phyloP scores from a whole-genome alignment of 2,329 filamentous ascomycete genomes.

The Orbilia javanica region DNA sequence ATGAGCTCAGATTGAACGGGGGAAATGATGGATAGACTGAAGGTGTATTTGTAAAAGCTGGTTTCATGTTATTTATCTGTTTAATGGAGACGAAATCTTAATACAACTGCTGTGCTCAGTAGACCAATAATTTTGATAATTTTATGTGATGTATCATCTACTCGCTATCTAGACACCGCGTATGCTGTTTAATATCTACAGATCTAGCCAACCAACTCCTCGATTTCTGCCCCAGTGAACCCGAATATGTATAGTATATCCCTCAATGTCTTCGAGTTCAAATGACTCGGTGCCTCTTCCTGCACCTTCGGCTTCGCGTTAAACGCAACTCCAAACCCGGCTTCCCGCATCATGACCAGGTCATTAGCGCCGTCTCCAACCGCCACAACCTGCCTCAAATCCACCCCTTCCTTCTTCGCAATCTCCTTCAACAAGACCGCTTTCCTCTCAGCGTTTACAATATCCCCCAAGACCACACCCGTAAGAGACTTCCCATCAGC shows the following conservation, averaged over 20 bases:
- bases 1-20: conserved; percentile 22
- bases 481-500: conserved; percentile 72
- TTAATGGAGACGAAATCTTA: background rate
- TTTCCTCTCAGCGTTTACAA: conserved; percentile 83
- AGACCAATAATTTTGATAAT: background rate
- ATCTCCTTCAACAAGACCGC: conserved; percentile 78
- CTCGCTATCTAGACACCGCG: background rate
- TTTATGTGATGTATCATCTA: background rate
- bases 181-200: too few species aligned
- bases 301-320: conserved; percentile 87
- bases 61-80: conserved; percentile 15
- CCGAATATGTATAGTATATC: conserved; percentile 82
- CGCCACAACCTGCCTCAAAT: conserved; percentile 76
- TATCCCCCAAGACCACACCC: conserved; percentile 77
- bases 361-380: conserved; percentile 88
- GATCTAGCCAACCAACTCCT: conserved; percentile 45
- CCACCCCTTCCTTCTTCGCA: conserved; percentile 75
- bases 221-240: conserved; percentile 74
- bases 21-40: background rate
- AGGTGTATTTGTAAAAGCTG: conserved; percentile 8
- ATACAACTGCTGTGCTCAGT: background rate
- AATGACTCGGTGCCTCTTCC: conserved; percentile 74
- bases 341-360: conserved; percentile 80
- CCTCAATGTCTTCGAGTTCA: conserved; percentile 78
- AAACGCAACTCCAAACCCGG: conserved; percentile 83